Evolutionary conservation across 306 rosid species (phyloP).

Genomic region (Trifolium fragiferum): DNA sequence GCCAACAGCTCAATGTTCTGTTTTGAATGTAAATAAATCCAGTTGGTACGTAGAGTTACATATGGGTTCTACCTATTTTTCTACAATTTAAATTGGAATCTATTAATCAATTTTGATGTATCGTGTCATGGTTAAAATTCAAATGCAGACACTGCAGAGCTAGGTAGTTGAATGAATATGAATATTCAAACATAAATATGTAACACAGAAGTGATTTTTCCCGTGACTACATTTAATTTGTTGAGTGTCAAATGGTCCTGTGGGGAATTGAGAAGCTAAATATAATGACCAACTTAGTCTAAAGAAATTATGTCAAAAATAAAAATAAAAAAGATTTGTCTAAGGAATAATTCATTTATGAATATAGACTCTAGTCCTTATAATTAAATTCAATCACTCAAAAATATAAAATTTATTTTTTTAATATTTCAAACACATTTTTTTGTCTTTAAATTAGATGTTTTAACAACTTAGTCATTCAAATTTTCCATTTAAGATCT

Average conservation of each 20-base stretch:
- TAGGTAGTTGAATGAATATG: neutral
- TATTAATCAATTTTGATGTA: neutral
- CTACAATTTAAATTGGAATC: neutral
- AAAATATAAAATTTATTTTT: no score
- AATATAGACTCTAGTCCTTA: neutral
- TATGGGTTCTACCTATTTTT: conserved; percentile 3
- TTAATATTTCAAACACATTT: no score
- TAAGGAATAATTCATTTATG: neutral
- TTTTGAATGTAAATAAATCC: conserved; percentile 6
- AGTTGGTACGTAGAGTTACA: conserved; percentile 10
- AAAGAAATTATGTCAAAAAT: neutral
- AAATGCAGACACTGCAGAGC: neutral
- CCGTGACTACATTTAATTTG: conserved; percentile 4
- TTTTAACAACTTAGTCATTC: no score
- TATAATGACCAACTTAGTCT: neutral
- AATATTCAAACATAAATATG: conserved; percentile 20
- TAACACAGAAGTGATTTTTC: neutral
- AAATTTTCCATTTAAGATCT: no score
- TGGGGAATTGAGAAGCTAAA: neutral
- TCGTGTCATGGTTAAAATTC: neutral
- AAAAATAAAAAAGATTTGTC: neutral
- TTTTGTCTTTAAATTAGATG: no score
- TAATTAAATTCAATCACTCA: neutral
- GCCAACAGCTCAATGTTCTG: neutral
- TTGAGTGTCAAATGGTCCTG: neutral